phyloP scores from a whole-genome alignment of 163 green algal species.

The Scenedesmus sp. region DNA sequence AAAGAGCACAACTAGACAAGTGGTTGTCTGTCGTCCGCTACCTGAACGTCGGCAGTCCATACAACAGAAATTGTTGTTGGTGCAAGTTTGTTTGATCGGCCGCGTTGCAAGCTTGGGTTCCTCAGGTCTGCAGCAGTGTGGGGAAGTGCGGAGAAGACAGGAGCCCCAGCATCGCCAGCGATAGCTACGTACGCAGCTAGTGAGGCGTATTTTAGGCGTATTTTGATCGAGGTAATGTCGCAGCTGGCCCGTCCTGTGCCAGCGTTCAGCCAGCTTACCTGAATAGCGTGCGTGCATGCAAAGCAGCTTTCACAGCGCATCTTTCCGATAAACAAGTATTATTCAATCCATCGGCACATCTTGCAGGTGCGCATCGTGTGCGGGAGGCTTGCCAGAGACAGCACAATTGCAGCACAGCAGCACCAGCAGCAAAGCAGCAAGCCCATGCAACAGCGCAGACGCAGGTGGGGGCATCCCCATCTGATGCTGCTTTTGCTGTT shows the following conservation, averaged over 20 bases:
- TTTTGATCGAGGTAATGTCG: too few species aligned
- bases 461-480: background rate
- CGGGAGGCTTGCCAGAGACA: background rate
- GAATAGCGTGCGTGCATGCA: background rate
- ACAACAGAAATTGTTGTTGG: background rate
- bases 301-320: background rate
- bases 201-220: too few species aligned
- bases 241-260: background rate
- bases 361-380: background rate
- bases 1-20: background rate
- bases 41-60: too few species aligned
- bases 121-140: too few species aligned
- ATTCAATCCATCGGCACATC: background rate
- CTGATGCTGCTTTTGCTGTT: background rate
- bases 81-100: background rate
- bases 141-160: too few species aligned
- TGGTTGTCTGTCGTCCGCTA: background rate
- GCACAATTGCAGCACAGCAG: background rate
- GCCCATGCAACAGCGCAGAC: background rate
- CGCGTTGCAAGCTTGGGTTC: too few species aligned
- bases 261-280: background rate
- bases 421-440: background rate
- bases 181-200: too few species aligned
- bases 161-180: too few species aligned
- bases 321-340: background rate